These are phyloP conservation scores for Fragilaria crotonensis DNA, from an alignment of 108 stramenopile genomes.

Conservation along the genomic window DNA sequence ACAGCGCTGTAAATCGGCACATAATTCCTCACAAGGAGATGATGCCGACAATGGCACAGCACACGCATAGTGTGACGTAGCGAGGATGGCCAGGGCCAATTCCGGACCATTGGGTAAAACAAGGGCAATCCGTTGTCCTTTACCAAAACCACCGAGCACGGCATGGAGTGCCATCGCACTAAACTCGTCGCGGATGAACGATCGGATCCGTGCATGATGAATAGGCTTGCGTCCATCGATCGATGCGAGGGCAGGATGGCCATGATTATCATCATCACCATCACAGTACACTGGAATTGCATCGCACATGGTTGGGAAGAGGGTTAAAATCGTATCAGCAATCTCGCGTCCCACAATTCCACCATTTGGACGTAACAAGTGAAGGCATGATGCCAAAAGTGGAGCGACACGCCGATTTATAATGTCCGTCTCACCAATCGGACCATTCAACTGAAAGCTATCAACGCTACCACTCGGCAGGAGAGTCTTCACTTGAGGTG, in stretches of 20 bases:
- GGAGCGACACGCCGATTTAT: too few relatives aligned
- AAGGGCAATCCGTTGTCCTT: constrained; percentile 35
- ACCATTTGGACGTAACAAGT: constrained; percentile 43
- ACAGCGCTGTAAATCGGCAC: constrained; percentile 22
- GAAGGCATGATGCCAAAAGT: constrained; percentile 27
- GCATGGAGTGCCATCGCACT: constrained; percentile 32
- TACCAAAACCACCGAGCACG: constrained; percentile 34
- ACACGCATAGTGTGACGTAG: constrained; percentile 30
- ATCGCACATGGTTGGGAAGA: constrained; percentile 34
- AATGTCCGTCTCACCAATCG: too few relatives aligned
- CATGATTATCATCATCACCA: background rate
- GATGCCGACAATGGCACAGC: constrained; percentile 45
- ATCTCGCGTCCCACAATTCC: constrained; percentile 35
- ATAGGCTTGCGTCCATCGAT: constrained; percentile 18
- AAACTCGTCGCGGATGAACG: constrained; percentile 31
- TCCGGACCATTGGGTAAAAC: constrained; percentile 53
- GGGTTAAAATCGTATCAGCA: constrained; percentile 33
- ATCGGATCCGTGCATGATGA: constrained; percentile 27
- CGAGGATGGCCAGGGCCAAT: constrained; percentile 39
- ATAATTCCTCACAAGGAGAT: constrained; percentile 31
- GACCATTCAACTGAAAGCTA: too few relatives aligned
- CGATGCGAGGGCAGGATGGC: constrained; percentile 1
- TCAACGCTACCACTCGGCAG: too few relatives aligned
- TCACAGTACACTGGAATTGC: constrained; percentile 37
- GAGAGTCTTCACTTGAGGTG: too few relatives aligned